Percentiles rank a stretch among this genome's conserved stretches.
Evolutionary conservation across 202 grass and related monocot genomes (phyloP).

Genomic region (Setaria viridis): DNA sequence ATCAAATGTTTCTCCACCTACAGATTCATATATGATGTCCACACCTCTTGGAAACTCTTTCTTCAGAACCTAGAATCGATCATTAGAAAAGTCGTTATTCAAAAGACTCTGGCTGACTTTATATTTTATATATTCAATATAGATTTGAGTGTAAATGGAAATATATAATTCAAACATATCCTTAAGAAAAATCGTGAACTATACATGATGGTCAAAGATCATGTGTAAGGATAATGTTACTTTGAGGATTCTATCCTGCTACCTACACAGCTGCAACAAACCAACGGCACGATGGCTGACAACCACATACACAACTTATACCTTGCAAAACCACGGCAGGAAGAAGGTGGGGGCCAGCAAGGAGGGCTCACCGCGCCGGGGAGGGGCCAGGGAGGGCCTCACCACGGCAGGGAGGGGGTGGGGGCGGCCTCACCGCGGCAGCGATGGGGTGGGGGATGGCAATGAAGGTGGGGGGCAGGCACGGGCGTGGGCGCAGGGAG

Average conservation of each 20-base stretch:
- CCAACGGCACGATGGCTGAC: no score
- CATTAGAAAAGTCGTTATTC: conserved; percentile 8
- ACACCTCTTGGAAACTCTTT: conserved; percentile 79
- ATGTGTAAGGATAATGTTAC: background rate
- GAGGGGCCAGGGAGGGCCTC: no score
- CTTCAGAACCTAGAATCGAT: conserved; percentile 70
- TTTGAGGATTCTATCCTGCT: conserved; percentile 2
- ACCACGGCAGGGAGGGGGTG: no score
- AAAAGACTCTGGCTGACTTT: background rate
- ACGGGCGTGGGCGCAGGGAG: no score
- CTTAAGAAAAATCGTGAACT: conserved; percentile 1
- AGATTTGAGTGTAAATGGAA: conserved; percentile 2
- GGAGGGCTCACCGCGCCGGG: no score
- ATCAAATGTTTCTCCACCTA: conserved; percentile 97
- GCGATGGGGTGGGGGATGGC: no score
- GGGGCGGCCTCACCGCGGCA: no score
- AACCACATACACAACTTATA: no score
- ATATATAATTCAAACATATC: conserved; percentile 26
- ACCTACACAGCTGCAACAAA: background rate
- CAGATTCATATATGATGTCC: conserved; percentile 95
- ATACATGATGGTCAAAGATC: conserved; percentile 13
- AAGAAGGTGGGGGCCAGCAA: no score
- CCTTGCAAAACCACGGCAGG: no score
- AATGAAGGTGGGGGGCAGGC: no score
- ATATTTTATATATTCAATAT: background rate